Base-by-base conservation (phyloP, 352 stramenopile species). In the Phytophthora capsici region DNA sequence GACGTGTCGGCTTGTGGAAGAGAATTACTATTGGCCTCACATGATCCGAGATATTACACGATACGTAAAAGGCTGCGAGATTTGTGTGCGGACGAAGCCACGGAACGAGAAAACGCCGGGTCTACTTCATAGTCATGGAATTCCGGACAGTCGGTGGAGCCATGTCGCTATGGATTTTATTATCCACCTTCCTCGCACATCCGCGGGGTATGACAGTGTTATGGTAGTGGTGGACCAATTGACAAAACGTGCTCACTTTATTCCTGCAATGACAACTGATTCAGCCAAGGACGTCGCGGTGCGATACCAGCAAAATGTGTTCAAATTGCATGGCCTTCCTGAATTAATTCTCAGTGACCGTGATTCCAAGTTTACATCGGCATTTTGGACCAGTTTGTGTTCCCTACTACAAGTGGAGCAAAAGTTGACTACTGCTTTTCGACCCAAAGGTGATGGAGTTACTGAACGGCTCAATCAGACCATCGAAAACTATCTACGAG, bases 381-480 rank as follows among this genome's bases (percentile, higher is more conserved):
- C 19, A 2, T 30, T 73, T n/a, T 69, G 58, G 58, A 51, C 12
- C 4, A 49, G 28, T 0, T 36, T 73, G 16, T 68, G 58, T 28
- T 22, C 10, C 12, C 40, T 65, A 26, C 23, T 60, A 12, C 45
- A 46, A 9, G 56, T 53, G 10, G n/a, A 41, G 7, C 61, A 68
- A 37, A 66, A 62, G 13, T 23, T 65, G 23, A 57, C 41, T 1
- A 36, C 38, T 6, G 51, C 65, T 7, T 66, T 63, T 25, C 58
- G 44, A 0, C 59, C 57, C 19, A 44, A 69, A 43, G 60, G 45
- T 1, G 54, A 73, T 36, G 44, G 58, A 16, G 25, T 63, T 0
- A 59, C 50, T 1, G 65, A 73, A 45, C 37, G 58, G 1, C 9
- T 73, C 0, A 60, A 69, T 22, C 58, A 69, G 26, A 48, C 46